These are phyloP conservation scores for Diaporthe sp. DNA, from an alignment of 2,329 filamentous ascomycete genomes.

Conservation along the genomic window DNA sequence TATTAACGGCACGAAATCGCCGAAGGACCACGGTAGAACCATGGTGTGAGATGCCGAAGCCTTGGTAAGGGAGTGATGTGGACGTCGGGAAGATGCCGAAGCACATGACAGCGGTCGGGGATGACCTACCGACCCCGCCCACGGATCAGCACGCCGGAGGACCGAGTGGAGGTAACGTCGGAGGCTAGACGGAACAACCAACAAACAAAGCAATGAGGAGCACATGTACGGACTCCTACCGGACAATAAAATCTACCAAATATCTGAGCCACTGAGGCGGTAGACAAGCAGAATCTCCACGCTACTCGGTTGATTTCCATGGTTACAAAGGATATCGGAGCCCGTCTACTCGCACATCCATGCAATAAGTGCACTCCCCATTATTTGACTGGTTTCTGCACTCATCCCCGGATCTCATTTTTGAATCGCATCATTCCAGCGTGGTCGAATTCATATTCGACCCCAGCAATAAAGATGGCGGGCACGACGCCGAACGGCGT, in stretches of 20 bases:
- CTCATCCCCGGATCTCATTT: neutral
- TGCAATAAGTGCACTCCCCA: no score
- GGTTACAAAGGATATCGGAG: neutral
- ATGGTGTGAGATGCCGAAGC: neutral
- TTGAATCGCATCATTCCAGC: neutral
- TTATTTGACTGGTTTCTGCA: neutral
- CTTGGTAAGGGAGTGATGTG: no score
- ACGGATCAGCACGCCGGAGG: neutral
- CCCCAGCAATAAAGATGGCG: neutral
- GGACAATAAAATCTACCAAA: neutral
- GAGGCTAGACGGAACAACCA: neutral
- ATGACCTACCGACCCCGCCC: neutral
- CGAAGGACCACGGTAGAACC: rapidly evolving
- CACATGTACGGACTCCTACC: neutral
- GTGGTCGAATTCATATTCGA: neutral
- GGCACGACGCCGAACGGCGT: neutral
- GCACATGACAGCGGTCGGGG: neutral
- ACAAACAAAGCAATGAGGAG: neutral
- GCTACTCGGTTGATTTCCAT: neutral
- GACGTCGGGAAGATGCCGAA: neutral
- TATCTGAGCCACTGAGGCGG: neutral
- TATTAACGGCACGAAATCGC: neutral
- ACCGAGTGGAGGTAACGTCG: neutral
- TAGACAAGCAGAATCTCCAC: neutral
- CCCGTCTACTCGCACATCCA: neutral